phyloP scores from a whole-genome alignment of 352 stramenopile species.

The Globisporangium spiculum region DNA sequence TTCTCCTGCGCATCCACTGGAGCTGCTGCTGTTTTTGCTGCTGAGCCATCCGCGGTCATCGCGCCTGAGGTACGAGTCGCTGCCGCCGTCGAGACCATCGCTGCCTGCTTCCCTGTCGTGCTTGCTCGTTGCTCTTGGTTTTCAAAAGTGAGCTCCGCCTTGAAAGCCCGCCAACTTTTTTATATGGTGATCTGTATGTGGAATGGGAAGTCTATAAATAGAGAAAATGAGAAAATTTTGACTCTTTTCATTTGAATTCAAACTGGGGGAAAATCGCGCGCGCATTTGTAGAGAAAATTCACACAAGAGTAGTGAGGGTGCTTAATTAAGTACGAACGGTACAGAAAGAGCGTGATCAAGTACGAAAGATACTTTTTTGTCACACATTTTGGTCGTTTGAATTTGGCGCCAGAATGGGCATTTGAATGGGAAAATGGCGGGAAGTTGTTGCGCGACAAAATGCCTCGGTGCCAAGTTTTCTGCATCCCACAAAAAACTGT shows the following conservation, averaged over 20 bases:
- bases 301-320: not conserved
- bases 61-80: not conserved
- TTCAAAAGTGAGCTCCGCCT: constrained; percentile 12
- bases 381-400: constrained; percentile 2
- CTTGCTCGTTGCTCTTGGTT: constrained; percentile 8
- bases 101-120: not conserved
- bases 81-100: constrained; percentile 23
- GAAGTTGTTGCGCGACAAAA: not conserved
- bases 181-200: not conserved
- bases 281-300: constrained; percentile 1
- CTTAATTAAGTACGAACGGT: not conserved
- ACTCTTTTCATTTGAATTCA: constrained; percentile 12
- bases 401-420: not conserved
- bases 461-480: not conserved
- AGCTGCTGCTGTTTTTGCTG: not conserved
- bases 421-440: not conserved
- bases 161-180: not conserved
- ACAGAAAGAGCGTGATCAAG: not conserved
- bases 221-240: constrained; percentile 4
- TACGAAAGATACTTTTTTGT: constrained; percentile 9
- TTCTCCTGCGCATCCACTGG: constrained; percentile 35
- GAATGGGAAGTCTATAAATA: constrained; percentile 3
- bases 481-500: not conserved
- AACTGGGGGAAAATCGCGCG: not conserved
- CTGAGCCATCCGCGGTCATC: not conserved